Base-by-base conservation (phyloP, 2,329 filamentous ascomycete genomes). In the Fusarium xylarioides region DNA sequence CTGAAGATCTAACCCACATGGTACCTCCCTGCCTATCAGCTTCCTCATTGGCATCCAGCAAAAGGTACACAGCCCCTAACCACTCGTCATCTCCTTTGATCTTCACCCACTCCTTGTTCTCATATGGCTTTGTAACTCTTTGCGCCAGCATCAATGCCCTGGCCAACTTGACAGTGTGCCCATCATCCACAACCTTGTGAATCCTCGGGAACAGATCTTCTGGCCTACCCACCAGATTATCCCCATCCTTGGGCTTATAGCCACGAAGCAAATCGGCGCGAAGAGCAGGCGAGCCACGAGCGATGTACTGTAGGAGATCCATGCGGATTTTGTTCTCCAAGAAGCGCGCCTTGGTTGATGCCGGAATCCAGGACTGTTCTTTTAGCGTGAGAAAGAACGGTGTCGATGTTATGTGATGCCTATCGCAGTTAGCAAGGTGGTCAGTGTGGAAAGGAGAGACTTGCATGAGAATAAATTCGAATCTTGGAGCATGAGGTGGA, bases 251-350 rank as follows among this genome's bases (percentile, higher is more conserved):
- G 0, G 91, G 87, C 3, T 82, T 80, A 77, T 96, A 95, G 0
- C 81, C 78, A 2, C 80, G 81, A 59, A 97, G 87, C 53, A 90
- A 86, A 7, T 90, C 85, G 0, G 89, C 64, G 0, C 87, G 82
- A 2, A 95, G 86, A 1, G 86, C 81, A 2, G 94, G 91, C 4
- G 86, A 87, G 7, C 87, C 88, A 15, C 92, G 87, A 4, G 91
- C 92, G 1, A 91, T 88, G 79, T 97, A 97, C 82, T 94, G 86
- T 11, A 91, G 78, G 11, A 97, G 83, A 79, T 96, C 93, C 74
- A 91, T 82, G 46, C 94, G 89, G 55, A 91, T 92, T 81, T 97
- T 97, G 89, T 91, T 95, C 81, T 96, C 92, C 12, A 97, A 85
- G 1, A 97, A 83, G 11, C 93, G 90, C 18, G 86, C 84, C 79